Conservation (phyloP, 1,139 yeast species). For the Arxiozyma telluris region DNA sequence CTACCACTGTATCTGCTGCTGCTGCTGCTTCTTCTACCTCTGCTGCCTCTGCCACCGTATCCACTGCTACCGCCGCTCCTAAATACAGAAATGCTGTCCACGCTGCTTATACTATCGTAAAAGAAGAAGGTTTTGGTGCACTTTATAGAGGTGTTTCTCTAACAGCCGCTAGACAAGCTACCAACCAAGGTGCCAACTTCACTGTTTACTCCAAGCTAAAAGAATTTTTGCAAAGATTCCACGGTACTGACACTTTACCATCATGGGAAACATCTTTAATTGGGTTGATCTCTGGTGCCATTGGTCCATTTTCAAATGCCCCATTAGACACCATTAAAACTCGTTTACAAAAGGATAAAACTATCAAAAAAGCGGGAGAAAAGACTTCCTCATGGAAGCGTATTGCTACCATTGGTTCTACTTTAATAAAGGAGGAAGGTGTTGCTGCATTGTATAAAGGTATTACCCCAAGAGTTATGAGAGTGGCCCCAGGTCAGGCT, state of each 20-base stretch:
- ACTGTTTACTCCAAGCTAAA: slow-evolving; percentile 87
- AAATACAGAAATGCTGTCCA: slow-evolving; percentile 92
- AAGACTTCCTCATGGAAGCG: slow-evolving; percentile 47
- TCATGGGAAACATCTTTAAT: slow-evolving; percentile 90
- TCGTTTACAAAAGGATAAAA: slow-evolving; percentile 86
- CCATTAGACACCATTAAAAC: slow-evolving; percentile 97
- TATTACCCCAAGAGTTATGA: slow-evolving; percentile 96
- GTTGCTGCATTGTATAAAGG: slow-evolving; percentile 84
- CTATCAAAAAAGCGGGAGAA: slow-evolving; percentile 45
- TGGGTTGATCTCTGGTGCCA: slow-evolving; percentile 90
- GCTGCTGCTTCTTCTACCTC: slow-evolving; percentile 5
- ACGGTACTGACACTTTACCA: slow-evolving; percentile 58
- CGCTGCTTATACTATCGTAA: slow-evolving; percentile 73
- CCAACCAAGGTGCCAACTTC: slow-evolving; percentile 97
- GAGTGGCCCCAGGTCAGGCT: slow-evolving; percentile 99
- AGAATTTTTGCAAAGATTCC: slow-evolving; percentile 59
- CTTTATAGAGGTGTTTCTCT: slow-evolving; percentile 90
- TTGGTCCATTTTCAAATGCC: slow-evolving; percentile 96
- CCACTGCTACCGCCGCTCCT: slow-evolving; percentile 39
- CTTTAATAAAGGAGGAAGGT: slow-evolving; percentile 84
- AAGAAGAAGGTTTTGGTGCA: slow-evolving; percentile 85
- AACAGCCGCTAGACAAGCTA: slow-evolving; percentile 96
- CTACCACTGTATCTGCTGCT: slow-evolving; percentile 26
- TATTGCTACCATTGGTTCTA: slow-evolving; percentile 72
- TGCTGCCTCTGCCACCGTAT: slow-evolving; percentile 22